A percentile compares a stretch with the other conserved stretches of the same genome.
phyloP scores from a whole-genome alignment of 208 protist genomes.

The Trypanosoma lewisi region DNA sequence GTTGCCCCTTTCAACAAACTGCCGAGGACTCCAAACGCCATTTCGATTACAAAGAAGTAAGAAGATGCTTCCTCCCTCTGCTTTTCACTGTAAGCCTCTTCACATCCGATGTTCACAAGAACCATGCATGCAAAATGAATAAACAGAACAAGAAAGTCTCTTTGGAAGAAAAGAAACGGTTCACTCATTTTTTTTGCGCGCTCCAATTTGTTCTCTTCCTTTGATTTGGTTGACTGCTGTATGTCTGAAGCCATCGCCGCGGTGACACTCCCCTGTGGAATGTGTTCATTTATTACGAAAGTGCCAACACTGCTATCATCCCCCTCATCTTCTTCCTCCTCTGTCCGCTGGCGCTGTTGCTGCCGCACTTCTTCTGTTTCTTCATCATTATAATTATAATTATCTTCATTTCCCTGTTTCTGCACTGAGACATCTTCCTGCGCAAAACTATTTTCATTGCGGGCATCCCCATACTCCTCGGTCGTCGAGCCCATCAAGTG shows the following conservation, averaged over 20 bases:
- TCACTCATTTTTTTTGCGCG: not conserved
- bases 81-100: not conserved
- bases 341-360: too few species aligned
- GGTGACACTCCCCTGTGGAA: constrained; percentile 4
- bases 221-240: constrained; percentile 4
- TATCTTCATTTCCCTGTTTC: not conserved
- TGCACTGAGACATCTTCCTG: not conserved
- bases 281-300: constrained; percentile 7
- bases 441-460: too few species aligned
- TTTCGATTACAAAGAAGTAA: constrained; percentile 20
- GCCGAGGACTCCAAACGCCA: constrained; percentile 15
- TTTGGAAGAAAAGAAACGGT: constrained; percentile 6
- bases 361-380: too few species aligned
- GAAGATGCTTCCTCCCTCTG: constrained; percentile 1
- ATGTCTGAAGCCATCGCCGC: constrained; percentile 1
- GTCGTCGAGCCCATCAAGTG: not conserved
- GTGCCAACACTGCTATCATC: constrained; percentile 15
- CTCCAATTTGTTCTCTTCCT: not conserved
- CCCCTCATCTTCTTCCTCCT: not conserved
- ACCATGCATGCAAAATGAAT: constrained; percentile 27
- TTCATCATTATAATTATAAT: not conserved
- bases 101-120: constrained; percentile 23
- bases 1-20: constrained; percentile 9
- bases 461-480: not conserved
- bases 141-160: constrained; percentile 20